phyloP scores from a whole-genome alignment of 257 asterid species.

The Solanum sitiens region DNA sequence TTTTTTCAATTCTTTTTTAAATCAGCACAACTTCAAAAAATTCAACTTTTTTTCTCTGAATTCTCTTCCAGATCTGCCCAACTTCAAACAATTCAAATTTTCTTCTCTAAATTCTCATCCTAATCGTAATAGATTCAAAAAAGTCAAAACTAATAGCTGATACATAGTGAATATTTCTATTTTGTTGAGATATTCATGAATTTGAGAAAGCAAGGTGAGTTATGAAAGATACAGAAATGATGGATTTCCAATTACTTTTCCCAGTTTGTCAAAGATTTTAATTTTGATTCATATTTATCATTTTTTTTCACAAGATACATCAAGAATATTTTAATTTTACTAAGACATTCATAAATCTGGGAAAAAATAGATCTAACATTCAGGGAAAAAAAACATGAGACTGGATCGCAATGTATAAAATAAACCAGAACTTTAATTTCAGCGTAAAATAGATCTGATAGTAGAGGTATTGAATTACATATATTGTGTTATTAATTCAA shows the following conservation, averaged over 20 bases:
- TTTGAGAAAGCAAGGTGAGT: not conserved
- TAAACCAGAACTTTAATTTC: not conserved
- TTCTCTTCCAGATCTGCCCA: not conserved
- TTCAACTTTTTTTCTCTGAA: fast-evolving
- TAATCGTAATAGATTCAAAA: not conserved
- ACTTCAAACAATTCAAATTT: not conserved
- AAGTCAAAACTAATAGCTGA: too few species aligned
- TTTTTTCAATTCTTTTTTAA: not conserved
- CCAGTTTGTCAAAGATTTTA: not conserved
- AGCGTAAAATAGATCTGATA: not conserved
- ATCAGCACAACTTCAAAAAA: not conserved
- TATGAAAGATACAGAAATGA: not conserved
- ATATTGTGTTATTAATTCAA: too few species aligned
- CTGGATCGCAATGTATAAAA: not conserved
- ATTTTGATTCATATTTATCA: not conserved
- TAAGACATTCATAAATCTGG: not conserved
- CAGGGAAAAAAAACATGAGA: not conserved
- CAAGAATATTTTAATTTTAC: not conserved
- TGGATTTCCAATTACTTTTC: not conserved
- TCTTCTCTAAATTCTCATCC: not conserved
- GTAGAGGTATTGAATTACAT: not conserved
- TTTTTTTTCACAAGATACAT: not conserved
- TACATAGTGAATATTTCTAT: too few species aligned
- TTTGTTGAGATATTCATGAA: not conserved
- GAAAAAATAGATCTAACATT: not conserved